A percentile compares a stretch with the other conserved stretches of the same genome.
phyloP scores from a whole-genome alignment of 2,329 filamentous ascomycete genomes.

The Thyridium curvatum region DNA sequence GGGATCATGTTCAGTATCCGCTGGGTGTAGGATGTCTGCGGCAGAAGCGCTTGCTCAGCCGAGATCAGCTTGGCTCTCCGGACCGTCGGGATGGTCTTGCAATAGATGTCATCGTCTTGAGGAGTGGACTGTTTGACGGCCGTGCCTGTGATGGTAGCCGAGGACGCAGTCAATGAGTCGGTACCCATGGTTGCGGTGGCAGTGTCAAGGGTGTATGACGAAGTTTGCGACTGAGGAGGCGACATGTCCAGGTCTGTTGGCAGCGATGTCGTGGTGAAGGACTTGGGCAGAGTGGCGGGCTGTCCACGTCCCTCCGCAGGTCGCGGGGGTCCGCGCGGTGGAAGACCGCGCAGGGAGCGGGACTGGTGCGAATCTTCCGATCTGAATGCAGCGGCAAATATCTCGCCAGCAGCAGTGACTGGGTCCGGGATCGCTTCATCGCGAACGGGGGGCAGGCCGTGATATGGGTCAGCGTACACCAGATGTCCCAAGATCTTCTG shows the following conservation, averaged over 20 bases:
- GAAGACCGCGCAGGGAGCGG: neutral
- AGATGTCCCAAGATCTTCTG: conserved; percentile 65
- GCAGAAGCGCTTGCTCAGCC: conserved; percentile 63
- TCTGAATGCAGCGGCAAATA: conserved; percentile 18
- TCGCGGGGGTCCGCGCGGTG: conserved; percentile 3
- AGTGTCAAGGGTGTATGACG: conserved; percentile 53
- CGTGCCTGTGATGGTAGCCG: conserved; percentile 35
- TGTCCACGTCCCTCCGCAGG: conserved; percentile 15
- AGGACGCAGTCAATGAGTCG: conserved; percentile 31
- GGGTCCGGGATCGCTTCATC: conserved; percentile 58
- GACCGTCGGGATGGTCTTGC: conserved; percentile 60
- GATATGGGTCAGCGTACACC: conserved; percentile 66
- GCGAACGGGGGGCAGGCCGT: conserved; percentile 50
- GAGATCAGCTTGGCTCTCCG: conserved; percentile 59
- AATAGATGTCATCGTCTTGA: conserved; percentile 37
- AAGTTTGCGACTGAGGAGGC: conserved; percentile 39
- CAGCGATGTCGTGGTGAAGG: conserved; percentile 27
- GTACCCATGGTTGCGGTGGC: conserved; percentile 43
- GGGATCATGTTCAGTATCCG: conserved; percentile 60
- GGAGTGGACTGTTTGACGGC: neutral
- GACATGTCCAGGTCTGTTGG: conserved; percentile 26
- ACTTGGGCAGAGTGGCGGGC: conserved; percentile 19
- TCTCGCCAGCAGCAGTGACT: conserved; percentile 28
- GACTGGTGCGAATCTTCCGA: conserved; percentile 5
- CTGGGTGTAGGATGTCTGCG: conserved; percentile 59